Conservation (phyloP, 1,284 basidiomycete species). For the Melampsora americana region DNA sequence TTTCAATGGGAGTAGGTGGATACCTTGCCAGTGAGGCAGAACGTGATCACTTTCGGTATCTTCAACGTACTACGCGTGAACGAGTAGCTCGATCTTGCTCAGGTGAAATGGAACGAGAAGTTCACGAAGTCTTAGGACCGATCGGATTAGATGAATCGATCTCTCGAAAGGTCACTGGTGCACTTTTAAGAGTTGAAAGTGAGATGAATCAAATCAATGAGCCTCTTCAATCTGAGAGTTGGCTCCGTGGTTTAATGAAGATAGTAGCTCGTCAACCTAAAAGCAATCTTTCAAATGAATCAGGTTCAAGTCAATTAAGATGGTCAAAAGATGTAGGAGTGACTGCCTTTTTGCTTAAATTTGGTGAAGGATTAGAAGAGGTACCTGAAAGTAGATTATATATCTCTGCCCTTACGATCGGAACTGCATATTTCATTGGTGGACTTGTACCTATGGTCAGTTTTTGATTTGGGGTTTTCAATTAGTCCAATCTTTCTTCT, state of each 20-base stretch:
- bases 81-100: conserved; percentile 80
- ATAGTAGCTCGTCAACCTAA: conserved; percentile 29
- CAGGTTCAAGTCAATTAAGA: conserved; percentile 18
- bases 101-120: conserved; percentile 93
- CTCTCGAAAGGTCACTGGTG: conserved; percentile 61
- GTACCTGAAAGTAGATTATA: conserved; percentile 68
- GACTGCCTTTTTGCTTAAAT: conserved; percentile 86
- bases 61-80: conserved; percentile 56
- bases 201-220: conserved; percentile 71
- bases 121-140: conserved; percentile 77
- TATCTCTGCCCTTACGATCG: conserved; percentile 86
- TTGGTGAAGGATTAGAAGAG: conserved; percentile 86
- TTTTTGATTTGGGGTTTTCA: neutral
- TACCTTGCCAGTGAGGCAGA: conserved; percentile 95
- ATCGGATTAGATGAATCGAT: conserved; percentile 81
- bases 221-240: conserved; percentile 66
- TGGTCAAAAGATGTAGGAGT: conserved; percentile 62
- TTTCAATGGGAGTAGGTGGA: conserved; percentile 92
- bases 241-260: conserved; percentile 43
- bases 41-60: conserved; percentile 65
- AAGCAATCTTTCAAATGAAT: neutral
- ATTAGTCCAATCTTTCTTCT: neutral
- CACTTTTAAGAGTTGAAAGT: conserved; percentile 57
- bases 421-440: conserved; percentile 77
- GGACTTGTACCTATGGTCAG: conserved; percentile 63